Evolutionary conservation across 768 basidiomycete species (phyloP).

Genomic region (Amanita thiersii): DNA sequence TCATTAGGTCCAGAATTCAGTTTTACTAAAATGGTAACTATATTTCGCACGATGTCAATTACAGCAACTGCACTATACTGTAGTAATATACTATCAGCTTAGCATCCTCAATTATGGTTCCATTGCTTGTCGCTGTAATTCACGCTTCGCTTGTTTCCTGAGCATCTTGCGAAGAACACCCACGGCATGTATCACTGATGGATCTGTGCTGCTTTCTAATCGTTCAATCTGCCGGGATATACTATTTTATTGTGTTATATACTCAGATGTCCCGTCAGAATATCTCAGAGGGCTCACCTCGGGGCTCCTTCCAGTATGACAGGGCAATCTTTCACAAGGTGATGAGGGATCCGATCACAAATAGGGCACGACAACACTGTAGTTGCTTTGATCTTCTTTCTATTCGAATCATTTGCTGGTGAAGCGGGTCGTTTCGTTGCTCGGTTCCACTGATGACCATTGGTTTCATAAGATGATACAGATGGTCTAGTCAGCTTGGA

Average conservation of each 20-base stretch:
- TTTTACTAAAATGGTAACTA: conserved; percentile 4
- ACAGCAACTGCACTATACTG: not conserved
- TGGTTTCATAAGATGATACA: not conserved
- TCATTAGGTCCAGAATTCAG: not conserved
- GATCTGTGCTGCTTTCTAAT: not conserved
- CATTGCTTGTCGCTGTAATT: not conserved
- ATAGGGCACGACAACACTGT: conserved; percentile 32
- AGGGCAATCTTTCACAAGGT: conserved; percentile 49
- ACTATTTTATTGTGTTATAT: not conserved
- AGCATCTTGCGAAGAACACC: conserved; percentile 8
- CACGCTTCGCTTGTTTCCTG: conserved; percentile 6
- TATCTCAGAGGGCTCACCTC: too few relatives aligned
- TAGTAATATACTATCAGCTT: not conserved
- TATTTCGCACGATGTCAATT: conserved; percentile 5
- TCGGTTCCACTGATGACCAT: conserved; percentile 8
- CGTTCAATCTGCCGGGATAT: not conserved
- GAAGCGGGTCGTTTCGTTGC: conserved; percentile 28
- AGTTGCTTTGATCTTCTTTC: conserved; percentile 30
- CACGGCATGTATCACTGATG: not conserved
- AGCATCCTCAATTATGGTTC: not conserved
- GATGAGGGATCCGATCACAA: conserved; percentile 35
- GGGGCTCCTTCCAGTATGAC: conserved; percentile 40
- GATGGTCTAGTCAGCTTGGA: conserved; percentile 8
- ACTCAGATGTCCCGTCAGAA: too few relatives aligned
- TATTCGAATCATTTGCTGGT: conserved; percentile 15